phyloP scores from a whole-genome alignment of 2,329 filamentous ascomycete species.

The Botrytis pseudocinerea region DNA sequence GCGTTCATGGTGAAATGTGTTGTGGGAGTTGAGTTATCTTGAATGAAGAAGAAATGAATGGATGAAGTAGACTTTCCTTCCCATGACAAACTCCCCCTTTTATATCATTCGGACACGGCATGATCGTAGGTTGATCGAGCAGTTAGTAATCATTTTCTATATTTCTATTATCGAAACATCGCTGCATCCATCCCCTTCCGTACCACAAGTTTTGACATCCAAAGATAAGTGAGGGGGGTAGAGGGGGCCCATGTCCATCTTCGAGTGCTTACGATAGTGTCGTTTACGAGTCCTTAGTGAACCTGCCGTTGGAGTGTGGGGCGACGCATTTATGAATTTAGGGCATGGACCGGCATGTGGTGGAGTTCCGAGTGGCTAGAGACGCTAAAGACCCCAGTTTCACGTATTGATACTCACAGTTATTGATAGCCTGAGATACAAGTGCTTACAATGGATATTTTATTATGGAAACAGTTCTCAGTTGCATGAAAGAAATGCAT shows the following conservation, averaged over 20 bases:
- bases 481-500: background rate
- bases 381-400: background rate
- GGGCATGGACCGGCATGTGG: background rate
- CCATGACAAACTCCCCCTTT: background rate
- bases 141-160: background rate
- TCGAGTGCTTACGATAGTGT: background rate
- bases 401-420: background rate
- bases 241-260: background rate
- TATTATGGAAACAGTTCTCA: background rate
- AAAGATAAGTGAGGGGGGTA: background rate
- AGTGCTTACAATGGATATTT: background rate
- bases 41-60: background rate
- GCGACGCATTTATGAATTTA: background rate
- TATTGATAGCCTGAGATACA: background rate
- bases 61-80: background rate
- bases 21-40: background rate
- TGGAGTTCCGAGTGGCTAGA: background rate
- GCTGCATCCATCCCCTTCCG: background rate
- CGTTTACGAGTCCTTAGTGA: background rate
- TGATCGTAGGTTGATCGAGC: background rate
- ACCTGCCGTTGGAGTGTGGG: background rate
- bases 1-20: slow-evolving; percentile 4
- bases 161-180: background rate
- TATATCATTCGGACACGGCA: background rate
- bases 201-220: no score